Base-by-base conservation (phyloP, 805 yeast species). In the Tetrapisispora namnaoensis region DNA sequence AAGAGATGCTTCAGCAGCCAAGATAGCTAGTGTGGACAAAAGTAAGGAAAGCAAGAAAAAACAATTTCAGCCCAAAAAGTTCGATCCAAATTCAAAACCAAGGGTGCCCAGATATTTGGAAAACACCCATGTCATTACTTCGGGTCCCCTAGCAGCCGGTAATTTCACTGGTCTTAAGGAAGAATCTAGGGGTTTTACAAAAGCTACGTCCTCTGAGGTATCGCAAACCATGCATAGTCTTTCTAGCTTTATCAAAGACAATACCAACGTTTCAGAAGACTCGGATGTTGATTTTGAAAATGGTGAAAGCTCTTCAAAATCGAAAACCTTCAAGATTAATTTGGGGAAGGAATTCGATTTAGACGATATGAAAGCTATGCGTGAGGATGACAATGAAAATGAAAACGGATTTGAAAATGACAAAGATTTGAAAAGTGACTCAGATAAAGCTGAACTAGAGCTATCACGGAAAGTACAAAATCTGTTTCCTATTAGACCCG, bases 141-240 rank as follows among this genome's bases (percentile, higher is more conserved):
- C 85, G 1, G 95, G 95, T 17, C 88, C 91, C 0, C 69, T 86
- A 48, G 78, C 90, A 7, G 74, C 82, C 36, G 89, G 88, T 13
- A 62, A 66, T 61, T 60, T 74, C 51, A 55, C 55, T 22, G 60
- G 59, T 41, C 60, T 57, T 13, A 52, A 58, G 37, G 54, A 57
- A n/a, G 61, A 58, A 24, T 53, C 58, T 53, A 57, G 60, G 48
- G 64, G 62, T 37, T 53, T 57, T 42, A 56, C 56, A 41, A 60
- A 55, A 41, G 49, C 51, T 10, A 60, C 27, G 21, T 34, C 44
- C 14, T 30, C 34, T 13, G 40, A 9, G 13, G n/a, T 34, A 8
- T 17, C 35, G 3, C 13, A 53, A 38, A 58, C 57, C 49, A 55
- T 40, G 21, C 24, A 18, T 32, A 8, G 32, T 14, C 17, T 32